phyloP scores from a whole-genome alignment of 495 filamentous ascomycete species.

The Neurospora pannonica region DNA sequence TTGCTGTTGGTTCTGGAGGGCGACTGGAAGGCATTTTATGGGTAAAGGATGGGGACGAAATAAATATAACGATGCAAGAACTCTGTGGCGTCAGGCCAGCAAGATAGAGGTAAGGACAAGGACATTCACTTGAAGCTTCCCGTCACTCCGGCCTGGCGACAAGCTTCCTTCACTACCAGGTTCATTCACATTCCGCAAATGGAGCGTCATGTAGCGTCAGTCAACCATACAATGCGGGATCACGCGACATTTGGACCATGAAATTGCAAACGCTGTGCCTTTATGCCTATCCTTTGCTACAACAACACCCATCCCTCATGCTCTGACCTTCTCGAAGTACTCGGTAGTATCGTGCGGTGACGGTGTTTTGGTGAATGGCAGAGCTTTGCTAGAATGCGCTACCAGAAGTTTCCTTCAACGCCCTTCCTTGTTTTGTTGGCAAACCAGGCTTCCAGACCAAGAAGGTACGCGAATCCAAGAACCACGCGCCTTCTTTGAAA shows the following conservation, averaged over 20 bases:
- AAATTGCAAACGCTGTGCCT: background rate
- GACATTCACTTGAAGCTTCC: background rate
- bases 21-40: too few relatives aligned
- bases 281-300: background rate
- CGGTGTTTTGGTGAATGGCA: background rate
- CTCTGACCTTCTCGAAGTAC: background rate
- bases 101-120: too few relatives aligned
- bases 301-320: too few relatives aligned
- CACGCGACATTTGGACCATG: background rate
- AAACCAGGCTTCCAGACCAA: conserved; percentile 16
- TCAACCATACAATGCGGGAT: background rate
- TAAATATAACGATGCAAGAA: too few relatives aligned
- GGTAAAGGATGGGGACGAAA: too few relatives aligned
- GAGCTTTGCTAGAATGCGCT: background rate
- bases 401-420: background rate
- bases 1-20: too few relatives aligned
- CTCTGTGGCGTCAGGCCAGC: too few relatives aligned
- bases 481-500: conserved; percentile 8
- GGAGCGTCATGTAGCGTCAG: background rate
- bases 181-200: background rate
- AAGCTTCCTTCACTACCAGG: background rate
- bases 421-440: background rate
- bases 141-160: background rate
- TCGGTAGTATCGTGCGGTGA: background rate
- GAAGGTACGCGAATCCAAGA: conserved; percentile 27